Evolutionary conservation across 306 rosid genomes (phyloP).

Genomic region (Begonia fuchsioides): DNA sequence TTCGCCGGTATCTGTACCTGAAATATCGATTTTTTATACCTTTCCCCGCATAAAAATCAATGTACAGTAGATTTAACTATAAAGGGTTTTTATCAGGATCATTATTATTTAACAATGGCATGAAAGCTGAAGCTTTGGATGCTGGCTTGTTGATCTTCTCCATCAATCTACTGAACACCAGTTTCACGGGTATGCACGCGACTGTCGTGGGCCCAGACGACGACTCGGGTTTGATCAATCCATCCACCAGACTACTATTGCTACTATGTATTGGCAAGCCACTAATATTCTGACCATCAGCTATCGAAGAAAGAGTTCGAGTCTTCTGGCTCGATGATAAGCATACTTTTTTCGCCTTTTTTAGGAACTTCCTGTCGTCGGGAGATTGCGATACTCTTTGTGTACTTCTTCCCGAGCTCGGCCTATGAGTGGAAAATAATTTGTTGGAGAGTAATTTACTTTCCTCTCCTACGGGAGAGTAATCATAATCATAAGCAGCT

Average conservation of each 20-base stretch:
- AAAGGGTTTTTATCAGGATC: slow-evolving; percentile 38
- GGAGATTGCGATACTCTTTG: slow-evolving; percentile 22
- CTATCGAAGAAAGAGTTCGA: slow-evolving; percentile 78
- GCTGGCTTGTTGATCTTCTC: slow-evolving; percentile 99
- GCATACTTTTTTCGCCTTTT: slow-evolving; percentile 59
- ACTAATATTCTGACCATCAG: slow-evolving; percentile 39
- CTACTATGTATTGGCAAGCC: slow-evolving; percentile 38
- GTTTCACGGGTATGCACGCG: slow-evolving; percentile 94
- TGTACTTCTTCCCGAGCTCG: slow-evolving; percentile 29
- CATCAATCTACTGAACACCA: slow-evolving; percentile 91
- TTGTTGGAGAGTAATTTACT: slow-evolving; percentile 31
- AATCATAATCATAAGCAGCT: slow-evolving; percentile 21
- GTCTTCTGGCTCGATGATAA: slow-evolving; percentile 79
- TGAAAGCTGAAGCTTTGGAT: slow-evolving; percentile 41
- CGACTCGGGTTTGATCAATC: slow-evolving; percentile 58
- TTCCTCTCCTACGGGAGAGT: slow-evolving; percentile 35
- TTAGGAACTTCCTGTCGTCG: slow-evolving; percentile 37
- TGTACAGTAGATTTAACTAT: slow-evolving; percentile 58
- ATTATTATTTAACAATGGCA: slow-evolving; percentile 43
- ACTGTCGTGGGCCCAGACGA: slow-evolving; percentile 53
- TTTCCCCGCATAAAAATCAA: slow-evolving; percentile 11
- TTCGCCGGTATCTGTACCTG: too few species aligned
- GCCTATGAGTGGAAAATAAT: slow-evolving; percentile 33
- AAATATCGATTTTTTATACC: too few species aligned
- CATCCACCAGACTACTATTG: slow-evolving; percentile 37